Evolutionary conservation across 1,284 basidiomycete genomes (phyloP).

Genomic region (Rhodotorula sp.): DNA sequence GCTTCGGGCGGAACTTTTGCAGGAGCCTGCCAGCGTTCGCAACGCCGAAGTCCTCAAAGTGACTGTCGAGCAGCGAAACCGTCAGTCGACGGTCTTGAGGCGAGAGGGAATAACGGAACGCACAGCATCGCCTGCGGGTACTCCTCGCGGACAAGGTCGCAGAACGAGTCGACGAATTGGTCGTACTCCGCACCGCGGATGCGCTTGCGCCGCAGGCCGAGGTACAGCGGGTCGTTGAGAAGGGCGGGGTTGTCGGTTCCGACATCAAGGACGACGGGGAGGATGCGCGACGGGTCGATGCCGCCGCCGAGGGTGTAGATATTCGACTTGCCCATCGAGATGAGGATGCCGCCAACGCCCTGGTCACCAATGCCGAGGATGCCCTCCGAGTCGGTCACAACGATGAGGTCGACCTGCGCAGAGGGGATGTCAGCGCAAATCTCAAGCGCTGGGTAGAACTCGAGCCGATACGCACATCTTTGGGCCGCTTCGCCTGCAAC

Average conservation of each 20-base stretch:
- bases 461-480: slow-evolving; percentile 48
- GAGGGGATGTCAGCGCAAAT: slow-evolving; percentile 25
- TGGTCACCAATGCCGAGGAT: slow-evolving; percentile 68
- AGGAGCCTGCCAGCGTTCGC: slow-evolving; percentile 68
- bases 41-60: slow-evolving; percentile 72
- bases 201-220: slow-evolving; percentile 67
- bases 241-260: slow-evolving; percentile 83
- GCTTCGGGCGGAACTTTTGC: slow-evolving; percentile 65
- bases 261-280: slow-evolving; percentile 82
- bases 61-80: no score
- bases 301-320: slow-evolving; percentile 74
- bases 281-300: slow-evolving; percentile 68
- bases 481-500: slow-evolving; percentile 48
- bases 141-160: slow-evolving; percentile 56
- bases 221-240: slow-evolving; percentile 68
- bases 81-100: no score
- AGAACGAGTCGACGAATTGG: slow-evolving; percentile 67
- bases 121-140: slow-evolving; percentile 56
- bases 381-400: slow-evolving; percentile 78
- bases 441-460: no score
- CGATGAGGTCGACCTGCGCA: slow-evolving; percentile 66
- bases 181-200: slow-evolving; percentile 69
- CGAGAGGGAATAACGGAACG: neutral
- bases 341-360: slow-evolving; percentile 58
- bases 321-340: slow-evolving; percentile 81